phyloP scores from a whole-genome alignment of 768 basidiomycete species.

The Phlegmacium glaucopus region DNA sequence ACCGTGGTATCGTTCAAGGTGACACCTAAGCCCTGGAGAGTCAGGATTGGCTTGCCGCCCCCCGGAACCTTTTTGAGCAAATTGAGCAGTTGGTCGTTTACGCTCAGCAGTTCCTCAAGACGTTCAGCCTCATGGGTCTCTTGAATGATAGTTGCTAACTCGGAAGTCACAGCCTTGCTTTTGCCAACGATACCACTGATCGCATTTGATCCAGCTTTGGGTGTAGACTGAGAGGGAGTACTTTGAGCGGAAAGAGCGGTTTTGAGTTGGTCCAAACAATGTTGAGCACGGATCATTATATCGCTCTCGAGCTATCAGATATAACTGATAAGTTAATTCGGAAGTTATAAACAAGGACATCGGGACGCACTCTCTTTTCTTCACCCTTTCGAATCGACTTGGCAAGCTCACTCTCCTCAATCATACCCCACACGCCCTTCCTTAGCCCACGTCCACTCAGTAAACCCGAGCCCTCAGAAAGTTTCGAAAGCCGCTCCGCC shows the following conservation, averaged over 20 bases:
- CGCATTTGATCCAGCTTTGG: slow-evolving; percentile 9
- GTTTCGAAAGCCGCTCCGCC: slow-evolving; percentile 49
- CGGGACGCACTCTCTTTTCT: slow-evolving; percentile 60
- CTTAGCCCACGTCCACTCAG: slow-evolving; percentile 50
- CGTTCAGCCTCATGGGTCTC: slow-evolving; percentile 53
- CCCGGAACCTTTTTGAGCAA: slow-evolving; percentile 48
- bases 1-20: slow-evolving; percentile 24
- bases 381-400: slow-evolving; percentile 58
- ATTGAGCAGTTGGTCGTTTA: slow-evolving; percentile 70
- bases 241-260: slow-evolving; percentile 17
- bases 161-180: slow-evolving; percentile 48
- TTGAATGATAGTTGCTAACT: slow-evolving; percentile 52
- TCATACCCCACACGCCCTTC: slow-evolving; percentile 81
- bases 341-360: slow-evolving; percentile 1
- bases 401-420: slow-evolving; percentile 82
- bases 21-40: slow-evolving; percentile 44
- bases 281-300: slow-evolving; percentile 43
- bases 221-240: slow-evolving; percentile 15
- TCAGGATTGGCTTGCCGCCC: slow-evolving; percentile 35
- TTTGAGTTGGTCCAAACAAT: slow-evolving; percentile 38
- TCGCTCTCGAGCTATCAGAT: slow-evolving; percentile 41
- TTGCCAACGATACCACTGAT: slow-evolving; percentile 38
- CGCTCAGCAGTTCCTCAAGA: slow-evolving; percentile 61
- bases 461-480: slow-evolving; percentile 18
- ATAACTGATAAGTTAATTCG: background rate